Evolutionary conservation across 192 early-diverging fungal genomes (phyloP).

Genomic region (Linnemannia exigua): DNA sequence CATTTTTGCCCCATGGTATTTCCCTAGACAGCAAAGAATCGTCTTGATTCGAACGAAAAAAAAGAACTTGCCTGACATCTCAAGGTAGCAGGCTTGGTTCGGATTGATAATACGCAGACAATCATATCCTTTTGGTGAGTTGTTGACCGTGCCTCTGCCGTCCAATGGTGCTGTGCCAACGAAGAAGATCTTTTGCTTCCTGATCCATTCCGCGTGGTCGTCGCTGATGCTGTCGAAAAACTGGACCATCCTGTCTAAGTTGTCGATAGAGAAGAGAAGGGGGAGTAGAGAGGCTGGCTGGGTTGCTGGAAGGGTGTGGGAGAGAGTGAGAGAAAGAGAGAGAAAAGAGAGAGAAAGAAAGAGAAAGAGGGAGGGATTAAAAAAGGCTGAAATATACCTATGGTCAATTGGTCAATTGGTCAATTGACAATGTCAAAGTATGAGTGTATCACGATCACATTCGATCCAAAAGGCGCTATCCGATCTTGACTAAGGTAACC

Average conservation of each 20-base stretch:
- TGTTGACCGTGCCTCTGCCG: conserved; percentile 66
- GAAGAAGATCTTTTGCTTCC: conserved; percentile 71
- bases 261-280: no score
- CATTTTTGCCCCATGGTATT: not conserved
- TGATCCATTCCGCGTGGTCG: conserved; percentile 64
- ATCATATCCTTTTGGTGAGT: conserved; percentile 74
- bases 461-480: not conserved
- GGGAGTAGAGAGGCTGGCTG: not conserved
- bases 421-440: not conserved
- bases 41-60: not conserved
- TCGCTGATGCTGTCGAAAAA: conserved; percentile 62
- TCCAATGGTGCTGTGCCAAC: conserved; percentile 69
- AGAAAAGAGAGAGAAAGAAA: not conserved
- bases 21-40: not conserved
- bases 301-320: not conserved
- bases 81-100: conserved; percentile 57
- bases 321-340: conserved; percentile 8
- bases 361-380: not conserved
- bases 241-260: conserved; percentile 55
- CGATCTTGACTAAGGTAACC: not conserved
- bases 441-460: not conserved
- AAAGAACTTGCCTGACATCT: conserved; percentile 52
- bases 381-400: not conserved
- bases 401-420: no score
- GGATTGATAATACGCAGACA: conserved; percentile 62